Conservation (phyloP, 2,329 filamentous ascomycete genomes). For the Aspergillus novoparasiticus region DNA sequence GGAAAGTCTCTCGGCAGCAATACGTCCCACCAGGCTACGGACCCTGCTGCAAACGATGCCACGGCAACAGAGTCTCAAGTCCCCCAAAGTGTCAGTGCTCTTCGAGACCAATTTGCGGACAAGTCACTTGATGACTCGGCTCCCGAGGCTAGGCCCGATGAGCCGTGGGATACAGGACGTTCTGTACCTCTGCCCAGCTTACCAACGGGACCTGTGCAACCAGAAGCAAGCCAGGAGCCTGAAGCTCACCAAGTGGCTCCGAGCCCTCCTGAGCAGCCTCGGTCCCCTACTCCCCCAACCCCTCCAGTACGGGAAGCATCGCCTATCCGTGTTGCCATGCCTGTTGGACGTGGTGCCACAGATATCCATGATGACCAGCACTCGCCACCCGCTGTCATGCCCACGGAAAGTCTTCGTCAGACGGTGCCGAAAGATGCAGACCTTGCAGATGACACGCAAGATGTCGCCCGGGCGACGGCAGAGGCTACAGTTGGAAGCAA, state of each 20-base stretch:
- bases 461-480: conserved; percentile 62
- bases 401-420: conserved; percentile 63
- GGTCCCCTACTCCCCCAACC: conserved; percentile 53
- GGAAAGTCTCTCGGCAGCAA: conserved; percentile 62
- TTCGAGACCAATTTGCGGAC: conserved; percentile 82
- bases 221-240: conserved; percentile 50
- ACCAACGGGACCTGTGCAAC: conserved; percentile 58
- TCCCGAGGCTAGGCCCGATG: conserved; percentile 60
- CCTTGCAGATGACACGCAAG: conserved; percentile 63
- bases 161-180: conserved; percentile 67
- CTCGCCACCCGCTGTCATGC: conserved; percentile 53
- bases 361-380: conserved; percentile 47
- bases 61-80: conserved; percentile 55
- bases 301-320: conserved; percentile 61
- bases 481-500: conserved; percentile 55
- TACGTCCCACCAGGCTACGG: conserved; percentile 65
- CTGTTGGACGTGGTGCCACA: conserved; percentile 67
- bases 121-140: conserved; percentile 51
- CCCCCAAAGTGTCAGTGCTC: conserved; percentile 66
- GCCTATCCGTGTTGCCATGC: conserved; percentile 83
- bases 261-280: conserved; percentile 49
- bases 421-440: conserved; percentile 66
- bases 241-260: conserved; percentile 38
- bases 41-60: conserved; percentile 53
- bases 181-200: conserved; percentile 80